phyloP scores from a whole-genome alignment of 2,329 filamentous ascomycete species.

The Phoma sp. region DNA sequence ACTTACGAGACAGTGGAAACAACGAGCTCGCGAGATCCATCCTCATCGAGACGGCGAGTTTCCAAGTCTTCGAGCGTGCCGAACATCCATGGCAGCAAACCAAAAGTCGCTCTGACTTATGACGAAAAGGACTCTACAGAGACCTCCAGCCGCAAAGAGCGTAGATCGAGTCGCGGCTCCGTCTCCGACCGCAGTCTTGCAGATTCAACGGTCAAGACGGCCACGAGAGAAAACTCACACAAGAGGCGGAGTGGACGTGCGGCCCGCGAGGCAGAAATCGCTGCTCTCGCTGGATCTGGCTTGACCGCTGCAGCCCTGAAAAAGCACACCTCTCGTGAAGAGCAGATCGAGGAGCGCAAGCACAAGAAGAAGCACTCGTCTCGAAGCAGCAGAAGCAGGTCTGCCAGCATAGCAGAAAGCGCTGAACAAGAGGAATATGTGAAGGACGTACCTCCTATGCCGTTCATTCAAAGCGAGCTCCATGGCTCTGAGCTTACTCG shows the following conservation, averaged over 20 bases:
- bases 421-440: conserved; percentile 58
- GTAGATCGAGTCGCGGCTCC: conserved; percentile 60
- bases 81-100: conserved; percentile 61
- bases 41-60: conserved; percentile 58
- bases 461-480: conserved; percentile 78
- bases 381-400: conserved; percentile 59
- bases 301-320: conserved; percentile 67
- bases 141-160: conserved; percentile 59
- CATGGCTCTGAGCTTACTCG: conserved; percentile 86
- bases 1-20: conserved; percentile 65
- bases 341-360: conserved; percentile 49
- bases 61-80: conserved; percentile 68
- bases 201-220: conserved; percentile 30
- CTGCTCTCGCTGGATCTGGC: conserved; percentile 60
- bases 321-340: conserved; percentile 68
- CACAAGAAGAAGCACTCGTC: conserved; percentile 55
- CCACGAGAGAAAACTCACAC: conserved; percentile 56
- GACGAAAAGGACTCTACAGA: conserved; percentile 65
- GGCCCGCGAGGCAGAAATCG: conserved; percentile 61
- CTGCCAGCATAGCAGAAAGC: conserved; percentile 60
- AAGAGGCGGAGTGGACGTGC: conserved; percentile 61
- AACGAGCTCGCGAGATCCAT: conserved; percentile 56
- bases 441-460: conserved; percentile 75
- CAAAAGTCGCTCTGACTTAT: conserved; percentile 65
- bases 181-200: conserved; percentile 53